Conservation (phyloP, 179 eudicot species). For the Kewa caespitosa region DNA sequence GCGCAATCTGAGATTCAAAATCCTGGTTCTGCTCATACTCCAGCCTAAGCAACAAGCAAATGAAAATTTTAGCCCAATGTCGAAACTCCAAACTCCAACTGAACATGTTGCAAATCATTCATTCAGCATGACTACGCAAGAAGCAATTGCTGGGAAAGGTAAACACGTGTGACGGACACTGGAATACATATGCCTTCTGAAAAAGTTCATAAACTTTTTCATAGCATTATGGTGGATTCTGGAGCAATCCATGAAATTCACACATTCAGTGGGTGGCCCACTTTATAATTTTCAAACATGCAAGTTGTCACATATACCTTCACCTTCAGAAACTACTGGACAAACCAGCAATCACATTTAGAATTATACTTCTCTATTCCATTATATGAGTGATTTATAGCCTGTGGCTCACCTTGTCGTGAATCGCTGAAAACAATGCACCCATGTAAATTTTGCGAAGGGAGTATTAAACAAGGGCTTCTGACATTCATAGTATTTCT, state of each 20-base stretch:
- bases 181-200: not conserved
- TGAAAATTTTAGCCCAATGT: not conserved
- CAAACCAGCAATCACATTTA: conserved; percentile 3
- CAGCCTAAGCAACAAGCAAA: conserved; percentile 50
- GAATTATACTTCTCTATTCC: too few relatives aligned
- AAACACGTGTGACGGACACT: not conserved
- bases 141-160: not conserved
- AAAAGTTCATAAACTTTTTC: not conserved
- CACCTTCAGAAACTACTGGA: not conserved
- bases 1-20: conserved; percentile 68
- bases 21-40: conserved; percentile 93
- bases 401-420: too few relatives aligned
- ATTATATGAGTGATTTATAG: too few relatives aligned
- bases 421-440: too few relatives aligned
- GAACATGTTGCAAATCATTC: not conserved
- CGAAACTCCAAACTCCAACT: not conserved
- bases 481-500: not conserved
- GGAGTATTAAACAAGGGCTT: not conserved
- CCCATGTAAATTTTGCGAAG: too few relatives aligned
- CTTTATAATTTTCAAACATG: not conserved
- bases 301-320: not conserved
- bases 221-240: not conserved
- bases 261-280: not conserved
- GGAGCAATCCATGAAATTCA: not conserved
- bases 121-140: not conserved